Evolutionary conservation across 306 rosid genomes (phyloP), one percentile per base, ranked within the genome.

Genomic region (Prunus kanzakura): DNA sequence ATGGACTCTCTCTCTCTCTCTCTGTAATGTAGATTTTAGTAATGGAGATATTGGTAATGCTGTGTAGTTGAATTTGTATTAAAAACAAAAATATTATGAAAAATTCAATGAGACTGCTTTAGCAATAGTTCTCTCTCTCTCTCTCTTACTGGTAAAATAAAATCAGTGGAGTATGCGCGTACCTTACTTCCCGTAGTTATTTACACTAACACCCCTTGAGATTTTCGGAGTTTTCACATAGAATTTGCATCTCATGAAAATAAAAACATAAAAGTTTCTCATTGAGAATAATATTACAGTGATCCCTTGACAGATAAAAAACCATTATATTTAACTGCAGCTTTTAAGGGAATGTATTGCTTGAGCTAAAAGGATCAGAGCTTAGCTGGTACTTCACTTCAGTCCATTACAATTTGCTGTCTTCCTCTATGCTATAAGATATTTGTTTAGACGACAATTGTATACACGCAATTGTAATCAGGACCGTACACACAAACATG

Each of bases 281-380:
- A 38, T 47, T 77, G 50, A 61, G 43, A 38, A 38, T 38, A 38
- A 38, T 38, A 38, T 38, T 38, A 38, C 43, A 38, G 43, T 35
- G 11, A 60, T 77, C 61, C 62, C 16, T 77, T 60, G 61, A 15
- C 50, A 3, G 25, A n/a, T 46, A 0, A 38, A 19, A 69, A 29
- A 32, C 11, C 4, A 46, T 50, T 51, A 67, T 67, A 32, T 54
- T 70, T 25, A 58, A 45, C 25, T 29, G 73, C 35, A 25, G 20
- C 60, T 9, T 81, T 55, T 56, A 41, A 54, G 46, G 46, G 69
- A 76, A 67, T 76, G 74, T 41, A 54, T 66, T 79, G 81, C 82
- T 82, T 69, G 41, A 60, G 45, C 76, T 30, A 0, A 45, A 86
- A 66, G 85, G 22, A 74, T 58, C 32, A n/a, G n/a, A 71, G 67